A percentile compares a stretch with the other conserved stretches of the same genome.
Conservation (phyloP, 1,284 basidiomycete genomes). For the Melampsora americana region DNA sequence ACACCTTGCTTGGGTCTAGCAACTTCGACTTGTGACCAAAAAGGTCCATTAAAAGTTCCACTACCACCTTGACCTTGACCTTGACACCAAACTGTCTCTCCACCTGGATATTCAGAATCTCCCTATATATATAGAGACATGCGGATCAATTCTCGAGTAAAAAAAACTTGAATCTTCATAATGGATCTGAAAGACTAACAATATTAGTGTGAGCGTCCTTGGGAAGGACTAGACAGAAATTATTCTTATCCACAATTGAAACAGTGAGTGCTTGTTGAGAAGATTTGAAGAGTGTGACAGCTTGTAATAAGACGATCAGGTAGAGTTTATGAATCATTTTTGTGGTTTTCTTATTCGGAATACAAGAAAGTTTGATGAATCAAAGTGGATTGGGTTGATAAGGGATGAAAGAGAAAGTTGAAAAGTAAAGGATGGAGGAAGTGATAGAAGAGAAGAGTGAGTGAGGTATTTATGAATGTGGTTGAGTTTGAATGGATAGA, state of each 20-base stretch:
- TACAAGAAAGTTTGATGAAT: too few relatives aligned
- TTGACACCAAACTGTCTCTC: constrained; percentile 45
- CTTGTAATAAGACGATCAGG: too few relatives aligned
- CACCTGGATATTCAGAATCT: constrained; percentile 38
- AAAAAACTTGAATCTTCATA: too few relatives aligned
- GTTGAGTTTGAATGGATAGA: too few relatives aligned
- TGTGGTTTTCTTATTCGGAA: too few relatives aligned
- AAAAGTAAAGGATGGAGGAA: too few relatives aligned
- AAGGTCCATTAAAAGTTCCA: constrained; percentile 41
- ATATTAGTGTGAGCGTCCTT: constrained; percentile 45
- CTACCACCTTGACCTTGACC: constrained; percentile 32
- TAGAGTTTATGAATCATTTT: too few relatives aligned
- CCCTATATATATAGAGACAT: not conserved
- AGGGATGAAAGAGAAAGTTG: too few relatives aligned
- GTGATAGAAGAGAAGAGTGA: too few relatives aligned
- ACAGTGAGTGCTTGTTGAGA: constrained; percentile 13
- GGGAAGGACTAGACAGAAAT: constrained; percentile 47
- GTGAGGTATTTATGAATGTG: too few relatives aligned
- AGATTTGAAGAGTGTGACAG: too few relatives aligned
- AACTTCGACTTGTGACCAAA: constrained; percentile 44
- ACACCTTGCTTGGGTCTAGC: constrained; percentile 34
- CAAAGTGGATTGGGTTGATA: too few relatives aligned
- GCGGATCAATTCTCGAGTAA: constrained; percentile 10
- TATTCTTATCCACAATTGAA: constrained; percentile 9
- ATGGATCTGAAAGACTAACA: constrained; percentile 24